phyloP scores from a whole-genome alignment of 352 stramenopile species.

The Pythium chondricola region DNA sequence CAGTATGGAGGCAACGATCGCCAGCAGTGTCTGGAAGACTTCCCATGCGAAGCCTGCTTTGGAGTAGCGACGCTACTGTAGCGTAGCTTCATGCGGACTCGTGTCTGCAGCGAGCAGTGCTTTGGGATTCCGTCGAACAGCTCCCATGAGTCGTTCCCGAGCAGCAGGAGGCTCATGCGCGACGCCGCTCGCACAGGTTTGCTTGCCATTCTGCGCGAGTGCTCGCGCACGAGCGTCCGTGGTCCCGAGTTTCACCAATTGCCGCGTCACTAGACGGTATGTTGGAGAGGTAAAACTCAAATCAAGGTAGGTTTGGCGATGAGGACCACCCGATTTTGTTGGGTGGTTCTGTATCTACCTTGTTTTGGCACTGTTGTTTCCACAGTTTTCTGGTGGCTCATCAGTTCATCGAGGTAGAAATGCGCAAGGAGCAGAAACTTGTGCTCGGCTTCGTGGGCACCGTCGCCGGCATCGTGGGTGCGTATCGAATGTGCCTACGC shows the following conservation, averaged over 20 bases:
- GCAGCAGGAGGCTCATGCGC: slow-evolving; percentile 14
- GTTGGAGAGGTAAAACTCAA: no score
- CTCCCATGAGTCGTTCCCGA: slow-evolving; percentile 27
- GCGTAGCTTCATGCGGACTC: slow-evolving; percentile 56
- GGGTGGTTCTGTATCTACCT: no score
- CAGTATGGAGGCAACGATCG: slow-evolving; percentile 36
- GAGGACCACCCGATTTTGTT: no score
- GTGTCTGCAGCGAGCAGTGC: slow-evolving; percentile 40
- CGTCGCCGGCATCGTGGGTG: slow-evolving; percentile 21
- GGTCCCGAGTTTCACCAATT: no score
- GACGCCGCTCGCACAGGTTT: not conserved
- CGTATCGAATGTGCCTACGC: slow-evolving; percentile 1
- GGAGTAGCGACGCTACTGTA: no score
- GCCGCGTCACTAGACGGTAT: no score
- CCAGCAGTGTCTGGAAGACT: slow-evolving; percentile 52
- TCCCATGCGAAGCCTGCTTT: slow-evolving; percentile 40
- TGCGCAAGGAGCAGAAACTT: slow-evolving; percentile 30
- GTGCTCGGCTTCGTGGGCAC: slow-evolving; percentile 25
- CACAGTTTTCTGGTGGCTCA: no score
- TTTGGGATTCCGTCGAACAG: slow-evolving; percentile 46
- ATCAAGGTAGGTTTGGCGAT: no score
- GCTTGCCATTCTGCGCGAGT: not conserved
- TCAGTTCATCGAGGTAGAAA: no score
- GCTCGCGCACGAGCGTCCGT: not conserved
- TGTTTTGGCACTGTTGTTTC: no score